Evolutionary conservation across 2,329 filamentous ascomycete genomes (phyloP), one percentile per base, ranked within the genome.

Genomic region (Aspergillus quadrilineatus): DNA sequence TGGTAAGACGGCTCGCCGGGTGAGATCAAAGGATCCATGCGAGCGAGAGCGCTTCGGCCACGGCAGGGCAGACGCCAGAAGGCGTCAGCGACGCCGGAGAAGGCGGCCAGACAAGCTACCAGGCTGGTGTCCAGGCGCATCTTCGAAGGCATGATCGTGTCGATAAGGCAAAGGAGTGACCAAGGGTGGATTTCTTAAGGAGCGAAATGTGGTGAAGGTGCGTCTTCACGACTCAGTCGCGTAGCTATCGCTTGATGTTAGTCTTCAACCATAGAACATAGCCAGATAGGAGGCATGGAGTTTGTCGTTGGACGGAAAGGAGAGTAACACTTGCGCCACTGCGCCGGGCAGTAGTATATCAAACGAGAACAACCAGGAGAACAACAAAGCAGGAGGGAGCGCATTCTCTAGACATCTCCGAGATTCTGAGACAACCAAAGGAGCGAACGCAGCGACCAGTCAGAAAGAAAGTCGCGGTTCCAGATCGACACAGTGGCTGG

Each of bases 1-100:
- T 96, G 92, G 57, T 79, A 71, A 8, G 86, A 83, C 34, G 85
- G 60, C 17, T 67, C 65, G 49, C 85, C 86, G 2, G 82, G 82
- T 57, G 84, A 80, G 55, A 94, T 80, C 55, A 96, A 79, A 15
- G 91, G 91, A 69, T 96, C 91, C 41, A 96, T 79, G 56, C 90
- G 84, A 49, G 85, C 88, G 56, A 90, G 72, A 60, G 86, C 89
- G 62, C 86, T 79, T 46, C 83, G 82, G 55, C 85, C 86, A 64
- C 84, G 88, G 74, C 91, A 96, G 66, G 90, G 88, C 82, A 96
- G 89, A 70, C 92, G 90, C 90, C 90, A 96, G 75, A 96, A 96
- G 58, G 89, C 92, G 64, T 82, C 69, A 46, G 79, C 80, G 43
- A 67, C 60, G 30, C 62, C 59, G 4, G 69, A 63, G 15, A 73